Conservation (phyloP, 2,329 filamentous ascomycete species). For the Aspergillus viridinutans region DNA sequence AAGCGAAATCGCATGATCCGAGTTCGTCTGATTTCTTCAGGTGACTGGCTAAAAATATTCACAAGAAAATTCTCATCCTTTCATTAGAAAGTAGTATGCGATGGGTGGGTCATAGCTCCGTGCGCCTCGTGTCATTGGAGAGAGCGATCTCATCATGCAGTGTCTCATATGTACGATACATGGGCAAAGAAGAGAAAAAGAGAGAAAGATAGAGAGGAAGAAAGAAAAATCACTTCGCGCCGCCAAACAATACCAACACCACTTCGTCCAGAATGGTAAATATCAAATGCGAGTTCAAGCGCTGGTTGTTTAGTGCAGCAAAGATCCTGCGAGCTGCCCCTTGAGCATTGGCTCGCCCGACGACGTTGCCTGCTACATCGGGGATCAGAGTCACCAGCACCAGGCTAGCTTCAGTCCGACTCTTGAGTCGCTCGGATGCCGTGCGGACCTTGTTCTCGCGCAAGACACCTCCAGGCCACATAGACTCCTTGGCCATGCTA, state of each 20-base stretch:
- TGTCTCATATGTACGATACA: background rate
- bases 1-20: background rate
- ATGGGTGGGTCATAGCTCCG: background rate
- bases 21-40: background rate
- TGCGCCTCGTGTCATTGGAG: background rate
- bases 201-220: background rate
- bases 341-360: constrained; percentile 86
- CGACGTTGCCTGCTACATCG: constrained; percentile 87
- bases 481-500: constrained; percentile 63
- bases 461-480: constrained; percentile 67
- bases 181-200: background rate
- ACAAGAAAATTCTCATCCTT: background rate
- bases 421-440: constrained; percentile 69
- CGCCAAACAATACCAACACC: constrained; percentile 59
- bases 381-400: constrained; percentile 87
- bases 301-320: constrained; percentile 84
- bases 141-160: background rate
- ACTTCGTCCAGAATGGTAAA: constrained; percentile 71
- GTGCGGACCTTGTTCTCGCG: constrained; percentile 56
- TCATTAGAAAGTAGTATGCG: background rate
- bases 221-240: constrained; percentile 9
- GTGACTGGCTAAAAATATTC: background rate
- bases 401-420: constrained; percentile 78
- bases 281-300: constrained; percentile 72
- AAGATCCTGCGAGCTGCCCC: constrained; percentile 83